Evolutionary conservation across 2,329 filamentous ascomycete genomes (phyloP).

Genomic region (Trichophyton equinum): DNA sequence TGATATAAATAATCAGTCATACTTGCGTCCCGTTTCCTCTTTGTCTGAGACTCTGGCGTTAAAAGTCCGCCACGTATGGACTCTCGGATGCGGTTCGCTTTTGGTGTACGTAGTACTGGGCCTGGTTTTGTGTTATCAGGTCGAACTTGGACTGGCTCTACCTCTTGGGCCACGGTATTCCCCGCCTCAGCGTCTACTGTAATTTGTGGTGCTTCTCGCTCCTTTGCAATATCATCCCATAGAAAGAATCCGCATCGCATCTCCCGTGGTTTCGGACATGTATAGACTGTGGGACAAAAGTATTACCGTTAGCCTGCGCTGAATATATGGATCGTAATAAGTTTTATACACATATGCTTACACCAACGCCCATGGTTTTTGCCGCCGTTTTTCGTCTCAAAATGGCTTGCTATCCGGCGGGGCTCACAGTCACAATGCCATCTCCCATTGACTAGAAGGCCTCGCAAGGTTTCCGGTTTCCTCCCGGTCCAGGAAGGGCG

Average conservation of each 20-base stretch:
- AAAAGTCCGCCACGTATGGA: constrained; percentile 18
- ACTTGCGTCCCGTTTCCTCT: constrained; percentile 11
- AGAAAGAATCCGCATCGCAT: constrained; percentile 48
- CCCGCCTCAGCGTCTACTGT: constrained; percentile 21
- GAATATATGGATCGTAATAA: background rate
- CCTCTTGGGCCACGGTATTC: background rate
- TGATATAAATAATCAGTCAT: background rate
- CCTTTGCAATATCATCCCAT: constrained; percentile 47
- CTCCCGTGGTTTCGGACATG: constrained; percentile 40
- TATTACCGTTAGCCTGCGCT: background rate
- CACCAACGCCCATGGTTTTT: constrained; percentile 45
- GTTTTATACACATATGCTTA: constrained; percentile 17
- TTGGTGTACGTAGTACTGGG: background rate
- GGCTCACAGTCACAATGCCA: constrained; percentile 47
- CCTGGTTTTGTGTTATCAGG: background rate
- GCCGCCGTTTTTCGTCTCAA: constrained; percentile 46
- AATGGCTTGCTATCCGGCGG: constrained; percentile 41
- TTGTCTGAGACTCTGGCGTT: constrained; percentile 25
- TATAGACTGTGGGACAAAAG: constrained; percentile 35
- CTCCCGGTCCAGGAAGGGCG: background rate
- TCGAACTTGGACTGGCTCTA: too few species aligned
- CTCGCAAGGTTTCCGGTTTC: constrained; percentile 15
- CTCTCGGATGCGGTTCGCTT: background rate
- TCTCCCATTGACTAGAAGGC: constrained; percentile 31
- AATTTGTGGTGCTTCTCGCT: constrained; percentile 39